Conservation (phyloP, 345 rosid species). For the Populus alba region DNA sequence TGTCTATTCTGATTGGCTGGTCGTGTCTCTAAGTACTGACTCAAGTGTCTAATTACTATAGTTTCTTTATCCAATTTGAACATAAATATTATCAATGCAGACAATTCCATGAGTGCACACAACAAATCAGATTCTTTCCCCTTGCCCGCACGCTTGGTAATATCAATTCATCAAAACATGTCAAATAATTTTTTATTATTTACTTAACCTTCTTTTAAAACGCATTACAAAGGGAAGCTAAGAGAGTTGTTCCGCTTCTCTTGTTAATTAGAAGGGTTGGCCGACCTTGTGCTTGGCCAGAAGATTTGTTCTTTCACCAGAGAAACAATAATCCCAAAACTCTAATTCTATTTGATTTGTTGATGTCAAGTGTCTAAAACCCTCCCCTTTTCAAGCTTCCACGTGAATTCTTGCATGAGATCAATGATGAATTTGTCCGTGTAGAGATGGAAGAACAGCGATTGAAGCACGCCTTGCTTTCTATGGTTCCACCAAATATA, state of each 20-base stretch:
- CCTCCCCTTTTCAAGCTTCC: background rate
- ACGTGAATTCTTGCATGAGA: background rate
- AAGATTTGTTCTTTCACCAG: background rate
- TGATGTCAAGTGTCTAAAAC: background rate
- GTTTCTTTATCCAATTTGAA: background rate
- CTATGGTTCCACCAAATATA: background rate
- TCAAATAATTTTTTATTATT: no score
- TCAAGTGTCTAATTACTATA: background rate
- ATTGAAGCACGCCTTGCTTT: background rate
- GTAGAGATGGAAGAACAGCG: conserved; percentile 2
- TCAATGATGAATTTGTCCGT: background rate
- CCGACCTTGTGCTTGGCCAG: background rate
- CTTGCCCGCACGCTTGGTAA: background rate
- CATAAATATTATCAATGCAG: background rate
- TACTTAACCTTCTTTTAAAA: no score
- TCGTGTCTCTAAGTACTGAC: background rate
- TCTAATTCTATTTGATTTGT: background rate
- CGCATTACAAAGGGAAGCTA: no score
- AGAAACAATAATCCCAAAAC: background rate
- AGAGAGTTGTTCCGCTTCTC: background rate
- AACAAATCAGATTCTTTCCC: conserved; percentile 12
- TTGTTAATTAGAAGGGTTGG: background rate
- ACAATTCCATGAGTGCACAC: conserved; percentile 24
- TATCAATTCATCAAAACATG: no score
- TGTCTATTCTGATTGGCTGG: background rate